Evolutionary conservation across 2,329 filamentous ascomycete species (phyloP).

Genomic region (Corinectria fuckeliana): DNA sequence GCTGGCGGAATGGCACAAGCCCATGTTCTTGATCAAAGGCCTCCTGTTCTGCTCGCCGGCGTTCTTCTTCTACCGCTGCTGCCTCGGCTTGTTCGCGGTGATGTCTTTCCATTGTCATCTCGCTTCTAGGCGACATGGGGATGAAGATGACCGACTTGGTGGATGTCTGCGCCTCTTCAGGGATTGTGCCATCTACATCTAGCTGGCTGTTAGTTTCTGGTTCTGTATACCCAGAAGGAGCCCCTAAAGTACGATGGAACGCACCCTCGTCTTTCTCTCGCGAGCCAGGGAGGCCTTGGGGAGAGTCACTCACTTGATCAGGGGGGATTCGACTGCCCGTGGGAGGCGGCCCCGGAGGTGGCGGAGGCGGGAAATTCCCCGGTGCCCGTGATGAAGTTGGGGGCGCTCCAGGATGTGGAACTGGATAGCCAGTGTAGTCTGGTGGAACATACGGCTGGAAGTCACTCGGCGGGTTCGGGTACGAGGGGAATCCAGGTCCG

Average conservation of each 20-base stretch:
- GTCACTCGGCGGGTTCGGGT: conserved; percentile 44
- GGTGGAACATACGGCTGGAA: conserved; percentile 51
- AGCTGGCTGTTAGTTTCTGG: conserved; percentile 28
- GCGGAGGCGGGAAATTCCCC: conserved; percentile 26
- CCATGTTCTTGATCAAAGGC: conserved; percentile 28
- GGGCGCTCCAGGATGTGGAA: conserved; percentile 46
- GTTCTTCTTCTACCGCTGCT: conserved; percentile 31
- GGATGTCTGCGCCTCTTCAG: conserved; percentile 18
- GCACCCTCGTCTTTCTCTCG: conserved; percentile 47
- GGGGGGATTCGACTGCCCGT: conserved; percentile 44
- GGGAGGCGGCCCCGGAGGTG: conserved; percentile 45
- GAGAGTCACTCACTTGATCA: conserved; percentile 53
- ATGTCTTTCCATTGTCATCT: conserved; percentile 52
- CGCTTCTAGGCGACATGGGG: conserved; percentile 58
- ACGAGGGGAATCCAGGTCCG: conserved; percentile 44
- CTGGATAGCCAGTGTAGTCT: conserved; percentile 51
- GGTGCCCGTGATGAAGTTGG: conserved; percentile 19
- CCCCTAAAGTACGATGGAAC: conserved; percentile 41
- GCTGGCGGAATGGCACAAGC: conserved; percentile 23
- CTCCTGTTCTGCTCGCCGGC: conserved; percentile 23
- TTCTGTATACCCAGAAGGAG: conserved; percentile 6
- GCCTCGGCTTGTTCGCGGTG: conserved; percentile 43
- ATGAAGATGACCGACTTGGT: conserved; percentile 54
- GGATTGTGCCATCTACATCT: conserved; percentile 46
- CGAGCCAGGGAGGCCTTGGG: conserved; percentile 37